phyloP scores from a whole-genome alignment of 352 stramenopile species.

The Globisporangium camurandrum region DNA sequence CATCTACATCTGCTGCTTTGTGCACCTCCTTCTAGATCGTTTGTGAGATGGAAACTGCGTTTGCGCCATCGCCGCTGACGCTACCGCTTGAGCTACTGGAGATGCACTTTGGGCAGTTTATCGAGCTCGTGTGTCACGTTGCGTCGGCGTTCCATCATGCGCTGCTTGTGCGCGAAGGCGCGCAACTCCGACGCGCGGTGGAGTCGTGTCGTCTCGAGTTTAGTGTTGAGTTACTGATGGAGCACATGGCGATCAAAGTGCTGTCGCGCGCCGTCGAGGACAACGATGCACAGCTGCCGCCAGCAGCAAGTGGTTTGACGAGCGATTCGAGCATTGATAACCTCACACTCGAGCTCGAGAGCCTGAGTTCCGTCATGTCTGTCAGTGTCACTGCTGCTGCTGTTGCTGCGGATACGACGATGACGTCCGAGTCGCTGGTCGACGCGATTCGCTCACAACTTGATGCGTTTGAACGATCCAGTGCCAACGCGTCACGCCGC shows the following conservation, averaged over 20 bases:
- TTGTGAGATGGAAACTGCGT: slow-evolving; percentile 9
- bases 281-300: not conserved
- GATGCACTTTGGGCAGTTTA: slow-evolving; percentile 50
- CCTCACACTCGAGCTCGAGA: slow-evolving; percentile 10
- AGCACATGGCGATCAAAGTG: slow-evolving; percentile 46
- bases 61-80: slow-evolving; percentile 1
- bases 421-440: slow-evolving; percentile 15
- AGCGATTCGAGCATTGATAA: not conserved
- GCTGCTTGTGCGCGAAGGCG: slow-evolving; percentile 34
- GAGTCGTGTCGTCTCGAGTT: slow-evolving; percentile 59
- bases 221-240: slow-evolving; percentile 44
- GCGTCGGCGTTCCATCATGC: slow-evolving; percentile 43
- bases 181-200: slow-evolving; percentile 39
- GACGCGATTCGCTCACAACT: slow-evolving; percentile 24
- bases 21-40: too few relatives aligned
- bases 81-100: slow-evolving; percentile 1
- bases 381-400: not conserved
- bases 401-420: slow-evolving; percentile 7
- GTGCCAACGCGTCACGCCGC: slow-evolving; percentile 5
- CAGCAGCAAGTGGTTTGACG: not conserved
- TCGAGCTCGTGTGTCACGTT: slow-evolving; percentile 59
- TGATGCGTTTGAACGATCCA: slow-evolving; percentile 13
- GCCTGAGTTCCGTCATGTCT: too few relatives aligned
- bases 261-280: slow-evolving; percentile 9
- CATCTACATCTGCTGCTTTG: not conserved